Base-by-base conservation (phyloP, 331 rosid species). In the Telfairia occidentalis region DNA sequence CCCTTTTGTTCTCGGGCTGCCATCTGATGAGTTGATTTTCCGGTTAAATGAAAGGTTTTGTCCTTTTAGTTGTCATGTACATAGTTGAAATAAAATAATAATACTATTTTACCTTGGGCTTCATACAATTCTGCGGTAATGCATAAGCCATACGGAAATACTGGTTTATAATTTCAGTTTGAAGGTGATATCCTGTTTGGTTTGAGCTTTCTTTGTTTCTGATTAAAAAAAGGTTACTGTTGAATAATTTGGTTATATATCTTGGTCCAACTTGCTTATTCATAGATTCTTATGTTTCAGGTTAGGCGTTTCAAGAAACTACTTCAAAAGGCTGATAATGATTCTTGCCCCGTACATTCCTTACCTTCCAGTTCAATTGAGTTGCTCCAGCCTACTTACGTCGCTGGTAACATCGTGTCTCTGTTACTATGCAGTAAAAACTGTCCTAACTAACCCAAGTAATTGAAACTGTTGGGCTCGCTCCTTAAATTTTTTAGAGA, bases 221-320 rank as follows among this genome's bases (percentile, higher is more conserved):
- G 59, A 61, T 59, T 23, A 4, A 75, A 59, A 54, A 21, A 49
- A 50, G 66, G 66, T 24, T 21, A 37, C 1, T 49, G 16, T 5
- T 34, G 21, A 34, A 63, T 48, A 18, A 40, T 60, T 61, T 80
- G 60, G 45, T 58, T 76, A 66, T 77, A 61, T 49, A 37, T 77
- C 38, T 29, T 82, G 37, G 64, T 74, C 18, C 55, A 71, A 54
- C 65, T 66, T 9, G 61, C 49, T 69, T 66, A 15, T 49, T 69
- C 53, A 63, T 79, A 16, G 79, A 53, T 78, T 67, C 71, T 8
- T 48, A 19, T 30, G 69, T 79, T 66, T 78, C 89, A 90, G 98
- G 87, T 84, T 76, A 83, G 88, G 75, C 89, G 83, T 79, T 95
- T 95, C 81, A 88, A 90, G 86, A 90, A 83, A 84, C 80, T 90